These are phyloP conservation scores for Saturnispora gosingensis DNA, from an alignment of 805 yeast species.

Conservation along the genomic window DNA sequence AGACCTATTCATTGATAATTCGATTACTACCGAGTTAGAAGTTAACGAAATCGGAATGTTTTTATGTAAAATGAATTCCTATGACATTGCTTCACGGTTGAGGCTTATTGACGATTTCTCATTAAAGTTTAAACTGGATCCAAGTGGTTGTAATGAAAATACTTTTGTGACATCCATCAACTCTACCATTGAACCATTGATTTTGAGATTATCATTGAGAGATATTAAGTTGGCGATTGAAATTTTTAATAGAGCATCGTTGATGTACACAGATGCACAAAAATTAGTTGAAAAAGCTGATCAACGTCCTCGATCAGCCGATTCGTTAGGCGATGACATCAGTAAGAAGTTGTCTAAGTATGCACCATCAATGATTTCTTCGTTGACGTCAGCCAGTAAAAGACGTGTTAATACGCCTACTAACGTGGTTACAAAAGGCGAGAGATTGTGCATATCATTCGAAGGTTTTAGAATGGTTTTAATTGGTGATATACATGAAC, in stretches of 20 bases:
- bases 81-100: constrained; percentile 45
- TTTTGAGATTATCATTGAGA: constrained; percentile 73
- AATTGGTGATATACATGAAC: constrained; percentile 84
- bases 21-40: constrained; percentile 54
- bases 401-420: constrained; percentile 17
- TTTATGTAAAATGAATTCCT: constrained; percentile 62
- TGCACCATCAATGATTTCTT: constrained; percentile 58
- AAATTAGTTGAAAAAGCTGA: constrained; percentile 8
- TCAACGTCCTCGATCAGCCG: constrained; percentile 19
- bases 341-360: constrained; percentile 50
- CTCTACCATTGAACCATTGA: constrained; percentile 67
- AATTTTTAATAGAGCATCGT: constrained; percentile 65
- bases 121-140: constrained; percentile 62
- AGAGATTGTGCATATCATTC: constrained; percentile 52
- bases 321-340: constrained; percentile 51
- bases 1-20: constrained; percentile 63
- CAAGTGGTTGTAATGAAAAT: constrained; percentile 51
- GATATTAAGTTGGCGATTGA: constrained; percentile 75
- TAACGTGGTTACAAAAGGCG: constrained; percentile 50
- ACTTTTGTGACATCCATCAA: constrained; percentile 55
- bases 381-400: constrained; percentile 32
- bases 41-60: constrained; percentile 82
- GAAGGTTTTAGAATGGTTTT: constrained; percentile 75
- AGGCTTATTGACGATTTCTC: constrained; percentile 87
- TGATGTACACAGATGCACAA: constrained; percentile 30